These are phyloP conservation scores for Psilocybe sp. DNA, from an alignment of 768 basidiomycete species.

Conservation along the genomic window DNA sequence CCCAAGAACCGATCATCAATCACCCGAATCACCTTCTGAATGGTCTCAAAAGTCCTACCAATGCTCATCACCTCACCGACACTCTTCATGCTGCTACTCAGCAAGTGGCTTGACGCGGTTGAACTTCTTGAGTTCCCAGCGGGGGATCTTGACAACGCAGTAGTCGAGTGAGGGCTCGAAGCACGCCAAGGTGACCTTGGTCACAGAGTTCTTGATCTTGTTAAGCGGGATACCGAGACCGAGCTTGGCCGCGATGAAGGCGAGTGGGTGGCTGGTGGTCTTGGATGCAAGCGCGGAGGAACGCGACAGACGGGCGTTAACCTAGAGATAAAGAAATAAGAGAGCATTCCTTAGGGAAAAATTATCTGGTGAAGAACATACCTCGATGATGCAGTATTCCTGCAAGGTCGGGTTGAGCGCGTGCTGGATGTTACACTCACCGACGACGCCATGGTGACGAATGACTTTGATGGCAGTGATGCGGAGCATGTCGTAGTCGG, in stretches of 20 bases:
- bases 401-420: conserved; percentile 93
- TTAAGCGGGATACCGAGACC: conserved; percentile 96
- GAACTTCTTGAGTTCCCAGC: conserved; percentile 98
- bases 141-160: conserved; percentile 96
- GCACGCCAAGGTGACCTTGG: conserved; percentile 94
- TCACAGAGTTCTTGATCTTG: conserved; percentile 97
- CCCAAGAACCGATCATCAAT: conserved; percentile 96
- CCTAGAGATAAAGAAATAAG: conserved; percentile 21
- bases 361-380: conserved; percentile 22
- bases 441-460: conserved; percentile 95
- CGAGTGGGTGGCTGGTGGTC: conserved; percentile 96
- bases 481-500: conserved; percentile 99
- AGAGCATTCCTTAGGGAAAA: not conserved
- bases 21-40: conserved; percentile 95
- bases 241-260: conserved; percentile 97
- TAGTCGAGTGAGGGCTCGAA: conserved; percentile 99
- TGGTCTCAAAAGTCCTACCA: conserved; percentile 95
- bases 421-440: conserved; percentile 99
- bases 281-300: conserved; percentile 98
- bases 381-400: conserved; percentile 99
- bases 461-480: conserved; percentile 98
- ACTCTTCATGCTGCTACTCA: too few relatives aligned
- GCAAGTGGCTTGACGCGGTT: too few relatives aligned
- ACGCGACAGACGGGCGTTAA: conserved; percentile 95
- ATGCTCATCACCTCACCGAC: too few relatives aligned